Evolutionary conservation across 2,329 filamentous ascomycete genomes (phyloP).

Genomic region (Aureobasidium sp.): DNA sequence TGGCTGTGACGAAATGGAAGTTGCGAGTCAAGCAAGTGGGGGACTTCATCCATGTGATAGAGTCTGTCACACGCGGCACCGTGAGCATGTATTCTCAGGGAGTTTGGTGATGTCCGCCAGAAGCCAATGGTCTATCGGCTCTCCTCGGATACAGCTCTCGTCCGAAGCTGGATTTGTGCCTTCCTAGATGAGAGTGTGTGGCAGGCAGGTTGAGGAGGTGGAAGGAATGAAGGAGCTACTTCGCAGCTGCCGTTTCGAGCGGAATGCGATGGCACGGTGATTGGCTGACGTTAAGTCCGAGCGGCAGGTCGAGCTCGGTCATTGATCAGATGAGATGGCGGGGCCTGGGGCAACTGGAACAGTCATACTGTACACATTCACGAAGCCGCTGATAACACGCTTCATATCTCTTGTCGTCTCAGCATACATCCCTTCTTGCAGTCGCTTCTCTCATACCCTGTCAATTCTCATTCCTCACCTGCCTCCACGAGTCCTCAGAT

Average conservation of each 20-base stretch:
- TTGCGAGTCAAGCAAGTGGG: not conserved
- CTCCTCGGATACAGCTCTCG: not conserved
- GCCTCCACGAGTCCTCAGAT: not conserved
- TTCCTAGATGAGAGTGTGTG: not conserved
- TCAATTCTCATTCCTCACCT: too few species aligned
- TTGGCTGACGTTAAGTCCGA: conserved; percentile 7
- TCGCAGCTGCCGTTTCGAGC: conserved; percentile 12
- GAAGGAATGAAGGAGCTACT: not conserved
- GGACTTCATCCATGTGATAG: not conserved
- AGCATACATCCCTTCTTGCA: not conserved
- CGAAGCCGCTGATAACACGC: conserved; percentile 1
- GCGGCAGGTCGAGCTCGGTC: not conserved
- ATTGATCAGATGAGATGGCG: not conserved
- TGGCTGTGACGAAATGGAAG: conserved; percentile 9
- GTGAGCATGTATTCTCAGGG: not conserved
- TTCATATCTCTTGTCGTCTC: not conserved
- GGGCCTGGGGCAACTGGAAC: conserved; percentile 11
- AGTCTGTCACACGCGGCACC: not conserved
- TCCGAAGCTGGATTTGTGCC: not conserved
- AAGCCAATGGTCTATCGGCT: too few species aligned
- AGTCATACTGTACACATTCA: not conserved
- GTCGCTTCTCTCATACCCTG: not conserved
- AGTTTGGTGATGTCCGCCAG: not conserved
- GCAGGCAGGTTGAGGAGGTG: not conserved
- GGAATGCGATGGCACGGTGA: conserved; percentile 13